Conservation (phyloP, 306 rosid species). For the Cicer arietinum region DNA sequence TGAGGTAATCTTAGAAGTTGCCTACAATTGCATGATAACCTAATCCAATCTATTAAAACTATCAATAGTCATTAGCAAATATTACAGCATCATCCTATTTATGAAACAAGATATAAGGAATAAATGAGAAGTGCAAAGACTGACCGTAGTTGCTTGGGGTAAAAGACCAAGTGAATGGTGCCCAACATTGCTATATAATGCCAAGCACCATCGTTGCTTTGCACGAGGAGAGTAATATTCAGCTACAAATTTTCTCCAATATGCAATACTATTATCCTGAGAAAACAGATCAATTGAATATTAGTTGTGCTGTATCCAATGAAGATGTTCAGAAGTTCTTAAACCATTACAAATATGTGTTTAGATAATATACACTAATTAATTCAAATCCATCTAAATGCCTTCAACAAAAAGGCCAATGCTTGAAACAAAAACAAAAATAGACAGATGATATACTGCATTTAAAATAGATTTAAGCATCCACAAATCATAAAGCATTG, state of each 20-base stretch:
- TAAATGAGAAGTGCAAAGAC: conserved; percentile 39
- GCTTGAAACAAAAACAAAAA: not conserved
- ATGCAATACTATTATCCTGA: conserved; percentile 93
- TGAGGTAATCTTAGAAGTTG: not conserved
- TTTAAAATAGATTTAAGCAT: conserved; percentile 18
- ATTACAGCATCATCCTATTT: conserved; percentile 9
- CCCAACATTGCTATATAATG: conserved; percentile 84
- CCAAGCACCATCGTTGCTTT: conserved; percentile 95
- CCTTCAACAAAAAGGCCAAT: not conserved
- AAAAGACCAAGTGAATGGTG: conserved; percentile 92
- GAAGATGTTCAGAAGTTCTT: not conserved
- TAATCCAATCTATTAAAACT: conserved; percentile 17
- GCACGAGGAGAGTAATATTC: conserved; percentile 97
- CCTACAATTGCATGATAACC: not conserved
- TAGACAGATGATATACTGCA: conserved; percentile 2
- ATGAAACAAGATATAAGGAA: conserved; percentile 4
- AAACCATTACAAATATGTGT: conserved; percentile 25
- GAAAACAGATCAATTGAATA: conserved; percentile 37
- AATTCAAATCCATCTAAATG: not conserved
- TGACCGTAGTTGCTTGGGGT: conserved; percentile 92
- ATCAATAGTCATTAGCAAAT: not conserved
- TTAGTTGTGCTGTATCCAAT: not conserved
- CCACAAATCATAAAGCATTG: not conserved
- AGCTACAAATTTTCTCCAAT: conserved; percentile 97
- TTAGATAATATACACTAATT: not conserved